A percentile compares a stretch with the other conserved stretches of the same genome.
Evolutionary conservation across 495 filamentous ascomycete species (phyloP).

Genomic region (Tuber indicum): DNA sequence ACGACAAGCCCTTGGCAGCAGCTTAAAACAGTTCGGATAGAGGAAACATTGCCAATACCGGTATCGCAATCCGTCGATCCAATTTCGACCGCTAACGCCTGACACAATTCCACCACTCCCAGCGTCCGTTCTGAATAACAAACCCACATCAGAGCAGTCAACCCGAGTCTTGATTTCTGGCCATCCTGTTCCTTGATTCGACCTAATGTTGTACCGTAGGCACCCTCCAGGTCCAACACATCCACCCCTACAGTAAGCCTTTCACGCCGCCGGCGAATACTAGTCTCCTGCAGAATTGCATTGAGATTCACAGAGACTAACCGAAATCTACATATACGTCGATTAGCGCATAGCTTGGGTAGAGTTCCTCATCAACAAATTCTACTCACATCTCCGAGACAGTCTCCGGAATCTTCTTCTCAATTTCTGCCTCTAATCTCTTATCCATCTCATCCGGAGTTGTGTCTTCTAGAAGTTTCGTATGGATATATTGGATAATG

Average conservation of each 20-base stretch:
- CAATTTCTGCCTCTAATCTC: background rate
- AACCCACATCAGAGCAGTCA: background rate
- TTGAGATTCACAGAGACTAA: background rate
- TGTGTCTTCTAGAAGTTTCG: background rate
- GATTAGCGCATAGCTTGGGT: background rate
- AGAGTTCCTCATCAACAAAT: background rate
- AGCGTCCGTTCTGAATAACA: background rate
- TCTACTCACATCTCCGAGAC: background rate
- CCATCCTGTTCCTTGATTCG: background rate
- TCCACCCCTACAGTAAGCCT: background rate
- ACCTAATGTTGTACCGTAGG: background rate
- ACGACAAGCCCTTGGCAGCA: too few species aligned
- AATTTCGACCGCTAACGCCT: background rate
- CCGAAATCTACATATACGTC: background rate
- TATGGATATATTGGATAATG: background rate
- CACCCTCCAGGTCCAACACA: background rate
- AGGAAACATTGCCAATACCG: background rate
- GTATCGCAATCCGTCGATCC: background rate
- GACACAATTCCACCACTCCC: background rate
- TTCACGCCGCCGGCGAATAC: background rate
- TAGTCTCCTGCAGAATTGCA: background rate
- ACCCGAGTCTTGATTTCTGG: background rate
- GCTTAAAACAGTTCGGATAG: too few species aligned
- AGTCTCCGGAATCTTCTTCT: background rate
- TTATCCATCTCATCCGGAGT: background rate